A percentile compares a stretch with the other conserved stretches of the same genome.
Conservation (phyloP, 2,329 filamentous ascomycete genomes). For the Orbilia javanica region DNA sequence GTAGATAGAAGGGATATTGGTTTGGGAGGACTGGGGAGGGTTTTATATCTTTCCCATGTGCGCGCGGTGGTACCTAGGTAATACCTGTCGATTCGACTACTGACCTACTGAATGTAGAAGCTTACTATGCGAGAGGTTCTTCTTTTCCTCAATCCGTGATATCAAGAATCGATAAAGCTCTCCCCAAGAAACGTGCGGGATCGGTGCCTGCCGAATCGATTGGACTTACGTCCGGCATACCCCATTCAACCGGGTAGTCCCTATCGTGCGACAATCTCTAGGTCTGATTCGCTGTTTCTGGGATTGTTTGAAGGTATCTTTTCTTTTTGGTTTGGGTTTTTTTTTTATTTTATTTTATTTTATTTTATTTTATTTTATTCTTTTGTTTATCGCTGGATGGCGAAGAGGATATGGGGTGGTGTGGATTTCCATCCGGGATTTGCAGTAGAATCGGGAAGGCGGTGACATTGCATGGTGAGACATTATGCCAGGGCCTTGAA, state of each 20-base stretch:
- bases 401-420: not conserved
- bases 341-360: no score
- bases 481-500: constrained; percentile 21
- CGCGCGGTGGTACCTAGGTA: constrained; percentile 1
- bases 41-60: constrained; percentile 15
- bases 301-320: not conserved
- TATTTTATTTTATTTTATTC: no score
- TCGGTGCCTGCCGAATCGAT: constrained; percentile 42
- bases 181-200: constrained; percentile 5
- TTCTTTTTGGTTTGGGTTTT: not conserved
- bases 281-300: constrained; percentile 32
- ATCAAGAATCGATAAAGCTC: constrained; percentile 1
- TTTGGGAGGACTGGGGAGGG: not conserved
- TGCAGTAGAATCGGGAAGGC: constrained; percentile 41
- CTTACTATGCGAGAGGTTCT: constrained; percentile 15
- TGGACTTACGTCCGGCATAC: not conserved
- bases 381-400: not conserved
- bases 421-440: constrained; percentile 6
- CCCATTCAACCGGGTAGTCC: constrained; percentile 5
- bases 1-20: not conserved
- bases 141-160: not conserved
- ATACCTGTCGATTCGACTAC: not conserved
- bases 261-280: constrained; percentile 30
- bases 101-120: constrained; percentile 35
- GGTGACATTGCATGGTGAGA: constrained; percentile 32